Percentiles rank a stretch among this genome's conserved stretches.
Evolutionary conservation across 2,329 filamentous ascomycete genomes (phyloP).

Genomic region (Penicillium olsonii): DNA sequence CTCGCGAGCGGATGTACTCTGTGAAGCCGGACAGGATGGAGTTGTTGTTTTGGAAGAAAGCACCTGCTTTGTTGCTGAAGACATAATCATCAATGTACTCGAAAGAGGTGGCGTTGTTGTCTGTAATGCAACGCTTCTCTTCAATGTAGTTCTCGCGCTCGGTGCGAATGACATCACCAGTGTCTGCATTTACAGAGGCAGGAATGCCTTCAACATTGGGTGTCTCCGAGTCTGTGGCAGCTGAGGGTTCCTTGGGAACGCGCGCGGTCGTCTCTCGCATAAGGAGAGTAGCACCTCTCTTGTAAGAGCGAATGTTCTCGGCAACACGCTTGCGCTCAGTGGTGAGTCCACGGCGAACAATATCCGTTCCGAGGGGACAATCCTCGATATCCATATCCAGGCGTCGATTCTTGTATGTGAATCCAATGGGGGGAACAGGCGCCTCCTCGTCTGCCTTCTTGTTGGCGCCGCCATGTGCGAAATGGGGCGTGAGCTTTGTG

Average conservation of each 20-base stretch:
- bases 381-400: constrained; percentile 92
- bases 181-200: constrained; percentile 32
- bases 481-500: constrained; percentile 96
- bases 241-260: constrained; percentile 32
- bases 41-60: constrained; percentile 99
- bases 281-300: constrained; percentile 81
- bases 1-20: constrained; percentile 78
- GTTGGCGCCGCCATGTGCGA: constrained; percentile 67
- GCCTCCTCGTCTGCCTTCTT: constrained; percentile 56
- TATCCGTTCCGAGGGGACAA: constrained; percentile 89
- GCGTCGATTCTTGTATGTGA: constrained; percentile 80
- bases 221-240: constrained; percentile 15
- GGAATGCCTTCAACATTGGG: constrained; percentile 25
- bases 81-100: constrained; percentile 85
- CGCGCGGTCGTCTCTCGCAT: constrained; percentile 82
- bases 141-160: constrained; percentile 67
- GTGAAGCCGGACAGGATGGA: constrained; percentile 89
- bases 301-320: constrained; percentile 69
- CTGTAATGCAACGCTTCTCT: constrained; percentile 84
- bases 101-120: constrained; percentile 77
- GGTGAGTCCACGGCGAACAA: constrained; percentile 76
- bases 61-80: constrained; percentile 88
- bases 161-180: constrained; percentile 53
- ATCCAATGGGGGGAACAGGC: constrained; percentile 80
- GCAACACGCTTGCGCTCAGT: constrained; percentile 76